Evolutionary conservation across 306 rosid species (phyloP), one percentile per base, ranked within the genome.

Genomic region (Fagus crenata): DNA sequence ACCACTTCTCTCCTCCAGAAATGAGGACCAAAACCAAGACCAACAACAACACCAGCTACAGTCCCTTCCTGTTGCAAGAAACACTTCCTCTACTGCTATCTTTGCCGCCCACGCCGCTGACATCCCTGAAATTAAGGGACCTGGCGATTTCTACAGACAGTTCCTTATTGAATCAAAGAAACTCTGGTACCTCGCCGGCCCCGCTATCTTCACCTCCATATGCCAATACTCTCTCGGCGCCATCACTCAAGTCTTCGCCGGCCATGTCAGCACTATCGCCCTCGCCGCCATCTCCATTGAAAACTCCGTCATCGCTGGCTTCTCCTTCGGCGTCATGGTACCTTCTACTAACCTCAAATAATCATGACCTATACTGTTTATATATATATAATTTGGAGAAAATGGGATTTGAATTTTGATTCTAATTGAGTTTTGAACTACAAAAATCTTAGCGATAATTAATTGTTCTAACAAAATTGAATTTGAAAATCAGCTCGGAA

Each of bases 201-300:
- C 98, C 2, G 93, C 98, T 58, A 91, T 94, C 70, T 92, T 94
- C 92, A 92, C 97, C 61, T 80, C 90, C 73, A 0, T 90, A 61
- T 89, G 87, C 81, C 97, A 89, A 43, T 94, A 94, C 87, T 94
- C 98, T 36, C 96, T 94, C 61, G 97, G 97, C 28, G 94, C 96
- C 78, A 35, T 92, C 79, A 92, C 97, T 3, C 98, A 94, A 58
- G 77, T 90, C 76, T 78, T 94, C 64, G 88, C 98, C 33, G 97
- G 97, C 49, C 97, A 94, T 9, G 89, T 94, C 41, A 74, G 92
- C 53, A 87, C 97, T 17, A 37, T 92, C 51, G 87, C 84, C 35
- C 97, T 92, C 54, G 96, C 98, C 35, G 96, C 98, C 35, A 89
- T 94, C 82, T 90, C 96, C 53, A 14, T 94, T 5, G 97, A 94